phyloP scores from a whole-genome alignment of 129 eudicot genomes.

The Glebionis coronaria region DNA sequence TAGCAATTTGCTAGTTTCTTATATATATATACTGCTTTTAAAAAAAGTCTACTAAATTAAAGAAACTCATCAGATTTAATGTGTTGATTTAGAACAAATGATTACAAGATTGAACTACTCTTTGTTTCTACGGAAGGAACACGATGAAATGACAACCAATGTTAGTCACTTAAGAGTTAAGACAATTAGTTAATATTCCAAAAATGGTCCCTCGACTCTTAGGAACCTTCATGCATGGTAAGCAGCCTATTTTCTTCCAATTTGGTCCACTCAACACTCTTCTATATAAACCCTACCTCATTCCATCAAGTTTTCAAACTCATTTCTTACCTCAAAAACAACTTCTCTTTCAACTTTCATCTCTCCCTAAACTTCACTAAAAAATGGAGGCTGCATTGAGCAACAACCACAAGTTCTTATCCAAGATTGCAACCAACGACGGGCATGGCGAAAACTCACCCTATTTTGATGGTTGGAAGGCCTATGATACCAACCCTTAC shows the following conservation, averaged over 20 bases:
- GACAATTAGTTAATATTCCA: conserved; percentile 13
- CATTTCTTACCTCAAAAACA: neutral
- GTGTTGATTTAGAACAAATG: conserved; percentile 8
- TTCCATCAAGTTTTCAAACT: conserved; percentile 11
- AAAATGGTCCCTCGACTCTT: conserved; percentile 22
- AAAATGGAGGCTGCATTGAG: conserved; percentile 22
- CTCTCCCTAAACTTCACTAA: conserved; percentile 1
- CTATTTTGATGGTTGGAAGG: conserved; percentile 81
- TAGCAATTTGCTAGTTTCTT: too few relatives aligned
- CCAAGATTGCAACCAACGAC: conserved; percentile 48
- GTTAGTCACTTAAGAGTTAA: conserved; percentile 10
- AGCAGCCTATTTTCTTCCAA: neutral
- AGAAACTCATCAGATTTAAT: neutral
- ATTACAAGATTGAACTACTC: conserved; percentile 29
- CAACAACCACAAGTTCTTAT: conserved; percentile 31
- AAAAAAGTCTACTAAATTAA: neutral
- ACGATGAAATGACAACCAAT: conserved; percentile 16
- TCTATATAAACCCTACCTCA: conserved; percentile 26
- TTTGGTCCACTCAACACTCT: neutral
- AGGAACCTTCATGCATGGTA: conserved; percentile 31
- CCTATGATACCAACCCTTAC: conserved; percentile 50
- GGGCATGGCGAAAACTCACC: conserved; percentile 75
- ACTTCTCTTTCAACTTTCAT: neutral
- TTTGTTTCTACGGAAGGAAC: conserved; percentile 33
- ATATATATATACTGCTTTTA: too few relatives aligned